phyloP scores from a whole-genome alignment of 2,329 filamentous ascomycete species.

The Epichloe uncinata region DNA sequence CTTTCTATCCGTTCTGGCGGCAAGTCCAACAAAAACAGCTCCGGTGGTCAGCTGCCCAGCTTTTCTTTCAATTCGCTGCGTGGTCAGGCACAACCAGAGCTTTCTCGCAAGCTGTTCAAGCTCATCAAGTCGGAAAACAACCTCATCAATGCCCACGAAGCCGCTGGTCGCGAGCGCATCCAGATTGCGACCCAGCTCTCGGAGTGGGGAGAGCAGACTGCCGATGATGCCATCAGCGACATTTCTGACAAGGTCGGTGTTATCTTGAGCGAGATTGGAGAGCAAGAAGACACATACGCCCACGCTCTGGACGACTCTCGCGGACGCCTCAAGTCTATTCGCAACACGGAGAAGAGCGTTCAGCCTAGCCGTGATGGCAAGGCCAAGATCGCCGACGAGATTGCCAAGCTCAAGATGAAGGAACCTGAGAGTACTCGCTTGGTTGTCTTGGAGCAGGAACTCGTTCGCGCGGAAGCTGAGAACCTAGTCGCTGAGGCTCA shows the following conservation, averaged over 20 bases:
- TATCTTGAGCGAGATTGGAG: slow-evolving; percentile 79
- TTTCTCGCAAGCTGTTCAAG: slow-evolving; percentile 77
- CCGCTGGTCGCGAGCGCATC: slow-evolving; percentile 70
- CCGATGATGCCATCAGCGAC: slow-evolving; percentile 76
- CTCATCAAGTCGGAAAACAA: slow-evolving; percentile 94
- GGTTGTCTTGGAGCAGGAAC: slow-evolving; percentile 83
- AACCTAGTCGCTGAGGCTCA: slow-evolving; percentile 94
- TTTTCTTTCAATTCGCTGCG: slow-evolving; percentile 83
- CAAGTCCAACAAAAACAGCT: slow-evolving; percentile 31
- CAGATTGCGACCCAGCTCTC: slow-evolving; percentile 82
- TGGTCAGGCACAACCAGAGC: slow-evolving; percentile 71
- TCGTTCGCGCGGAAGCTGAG: slow-evolving; percentile 90
- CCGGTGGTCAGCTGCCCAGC: slow-evolving; percentile 37
- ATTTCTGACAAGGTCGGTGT: slow-evolving; percentile 94
- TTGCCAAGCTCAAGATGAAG: slow-evolving; percentile 80
- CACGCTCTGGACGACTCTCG: slow-evolving; percentile 79
- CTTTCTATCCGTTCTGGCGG: slow-evolving; percentile 60
- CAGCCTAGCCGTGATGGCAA: slow-evolving; percentile 84
- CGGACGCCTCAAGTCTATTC: slow-evolving; percentile 72
- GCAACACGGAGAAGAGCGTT: slow-evolving; percentile 90
- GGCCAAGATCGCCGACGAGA: slow-evolving; percentile 81
- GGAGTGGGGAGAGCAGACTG: slow-evolving; percentile 89
- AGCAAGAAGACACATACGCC: slow-evolving; percentile 83
- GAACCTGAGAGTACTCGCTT: slow-evolving; percentile 76
- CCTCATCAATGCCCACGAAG: slow-evolving; percentile 71